Conservation (phyloP, 176 grass and related monocot species). For the Avena sativa region DNA sequence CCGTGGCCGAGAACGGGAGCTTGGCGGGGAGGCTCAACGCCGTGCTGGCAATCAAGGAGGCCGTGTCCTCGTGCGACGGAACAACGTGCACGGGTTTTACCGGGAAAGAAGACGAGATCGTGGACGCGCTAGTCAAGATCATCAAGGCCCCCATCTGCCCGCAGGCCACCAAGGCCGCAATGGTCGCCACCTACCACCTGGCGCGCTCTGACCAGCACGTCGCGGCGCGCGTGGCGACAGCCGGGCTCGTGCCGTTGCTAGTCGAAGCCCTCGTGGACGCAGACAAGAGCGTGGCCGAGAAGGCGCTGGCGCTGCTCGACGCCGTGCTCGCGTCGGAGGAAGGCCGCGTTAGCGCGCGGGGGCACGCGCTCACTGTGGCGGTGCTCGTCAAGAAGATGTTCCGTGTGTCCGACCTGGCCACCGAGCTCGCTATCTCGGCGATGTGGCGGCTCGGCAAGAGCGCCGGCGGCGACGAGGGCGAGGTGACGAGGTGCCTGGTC, state of each 20-base stretch:
- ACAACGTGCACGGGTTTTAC: neutral
- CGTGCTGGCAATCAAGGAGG: conserved; percentile 63
- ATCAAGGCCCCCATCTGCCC: conserved; percentile 74
- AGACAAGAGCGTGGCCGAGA: conserved; percentile 85
- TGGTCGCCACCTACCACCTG: conserved; percentile 67
- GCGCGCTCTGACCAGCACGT: conserved; percentile 45
- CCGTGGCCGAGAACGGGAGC: conserved; percentile 56
- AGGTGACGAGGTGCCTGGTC: conserved; percentile 32
- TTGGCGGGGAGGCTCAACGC: conserved; percentile 69
- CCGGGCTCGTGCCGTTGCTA: conserved; percentile 57
- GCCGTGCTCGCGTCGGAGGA: conserved; percentile 56
- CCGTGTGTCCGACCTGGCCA: conserved; percentile 82
- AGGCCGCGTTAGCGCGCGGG: conserved; percentile 48
- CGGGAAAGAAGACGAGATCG: conserved; percentile 51
- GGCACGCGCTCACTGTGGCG: conserved; percentile 68
- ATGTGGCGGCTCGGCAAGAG: conserved; percentile 68
- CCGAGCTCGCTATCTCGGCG: conserved; percentile 72
- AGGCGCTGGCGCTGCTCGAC: conserved; percentile 74
- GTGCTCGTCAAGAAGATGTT: conserved; percentile 90
- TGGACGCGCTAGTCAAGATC: conserved; percentile 60
- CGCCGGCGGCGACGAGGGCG: conserved; percentile 19
- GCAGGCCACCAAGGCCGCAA: conserved; percentile 73
- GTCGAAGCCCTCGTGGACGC: conserved; percentile 69
- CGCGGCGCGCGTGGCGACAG: conserved; percentile 37
- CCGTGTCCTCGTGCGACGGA: conserved; percentile 39